phyloP scores from a whole-genome alignment of 768 basidiomycete genomes.

The Trametes maxima region DNA sequence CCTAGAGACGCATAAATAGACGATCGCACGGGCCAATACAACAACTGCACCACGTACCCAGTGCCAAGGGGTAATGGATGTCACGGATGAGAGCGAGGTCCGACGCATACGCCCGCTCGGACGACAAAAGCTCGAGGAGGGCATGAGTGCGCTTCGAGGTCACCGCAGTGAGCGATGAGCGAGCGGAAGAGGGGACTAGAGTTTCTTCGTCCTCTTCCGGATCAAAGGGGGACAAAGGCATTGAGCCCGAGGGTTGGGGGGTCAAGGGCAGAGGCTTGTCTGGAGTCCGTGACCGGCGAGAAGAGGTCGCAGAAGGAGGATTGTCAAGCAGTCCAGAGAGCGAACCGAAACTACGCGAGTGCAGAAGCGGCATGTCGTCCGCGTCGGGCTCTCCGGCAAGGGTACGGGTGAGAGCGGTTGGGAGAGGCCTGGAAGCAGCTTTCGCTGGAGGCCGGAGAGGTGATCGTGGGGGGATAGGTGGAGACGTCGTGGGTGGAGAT shows the following conservation, averaged over 20 bases:
- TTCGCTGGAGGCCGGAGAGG: slow-evolving; percentile 32
- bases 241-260: slow-evolving; percentile 27
- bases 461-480: slow-evolving; percentile 35
- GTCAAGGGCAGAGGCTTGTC: slow-evolving; percentile 38
- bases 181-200: slow-evolving; percentile 15
- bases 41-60: slow-evolving; percentile 50
- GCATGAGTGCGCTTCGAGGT: slow-evolving; percentile 78
- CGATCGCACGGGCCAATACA: slow-evolving; percentile 8
- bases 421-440: slow-evolving; percentile 3
- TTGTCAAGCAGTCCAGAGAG: slow-evolving; percentile 30
- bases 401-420: slow-evolving; percentile 9
- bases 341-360: slow-evolving; percentile 32
- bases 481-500: slow-evolving; percentile 26
- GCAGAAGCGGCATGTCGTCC: slow-evolving; percentile 31
- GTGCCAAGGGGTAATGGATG: slow-evolving; percentile 76
- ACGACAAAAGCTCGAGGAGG: slow-evolving; percentile 73
- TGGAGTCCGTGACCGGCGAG: slow-evolving; percentile 30
- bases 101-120: slow-evolving; percentile 81
- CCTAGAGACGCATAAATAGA: slow-evolving; percentile 34
- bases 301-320: slow-evolving; percentile 9
- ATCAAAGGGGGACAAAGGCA: slow-evolving; percentile 16
- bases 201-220: slow-evolving; percentile 18
- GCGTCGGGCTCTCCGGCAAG: slow-evolving; percentile 16
- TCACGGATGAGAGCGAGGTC: slow-evolving; percentile 79
- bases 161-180: slow-evolving; percentile 16